Conservation (phyloP, 2,329 filamentous ascomycete genomes). For the Lachnellula subtilissima region DNA sequence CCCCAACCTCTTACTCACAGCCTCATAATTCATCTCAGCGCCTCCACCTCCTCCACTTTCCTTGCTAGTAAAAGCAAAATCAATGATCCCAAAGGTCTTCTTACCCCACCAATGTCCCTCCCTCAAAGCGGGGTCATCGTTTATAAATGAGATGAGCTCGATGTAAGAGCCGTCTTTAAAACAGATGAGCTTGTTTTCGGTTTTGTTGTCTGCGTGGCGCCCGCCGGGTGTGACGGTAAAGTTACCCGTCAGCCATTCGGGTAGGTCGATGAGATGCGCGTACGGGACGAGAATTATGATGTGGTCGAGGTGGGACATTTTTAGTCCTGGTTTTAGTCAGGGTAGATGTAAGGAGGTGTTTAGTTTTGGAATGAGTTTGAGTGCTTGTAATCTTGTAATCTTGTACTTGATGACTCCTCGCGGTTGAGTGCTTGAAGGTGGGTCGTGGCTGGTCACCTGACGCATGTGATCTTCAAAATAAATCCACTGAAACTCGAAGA, state of each 20-base stretch:
- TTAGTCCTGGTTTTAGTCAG: not conserved
- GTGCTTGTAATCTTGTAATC: too few species aligned
- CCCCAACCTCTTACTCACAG: constrained; percentile 12
- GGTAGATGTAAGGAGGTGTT: not conserved
- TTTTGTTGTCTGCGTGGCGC: constrained; percentile 54
- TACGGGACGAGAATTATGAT: constrained; percentile 59
- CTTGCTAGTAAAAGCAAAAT: constrained; percentile 54
- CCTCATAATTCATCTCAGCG: constrained; percentile 35
- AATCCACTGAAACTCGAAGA: too few species aligned
- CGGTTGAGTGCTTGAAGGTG: too few species aligned
- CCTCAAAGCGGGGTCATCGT: constrained; percentile 32
- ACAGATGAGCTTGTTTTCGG: constrained; percentile 57
- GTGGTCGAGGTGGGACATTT: constrained; percentile 47
- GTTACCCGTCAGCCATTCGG: constrained; percentile 44
- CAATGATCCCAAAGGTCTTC: constrained; percentile 49
- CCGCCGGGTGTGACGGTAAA: constrained; percentile 59
- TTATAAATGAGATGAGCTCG: constrained; percentile 38
- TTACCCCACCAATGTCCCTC: constrained; percentile 54
- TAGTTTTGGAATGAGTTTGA: too few species aligned
- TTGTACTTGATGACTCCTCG: too few species aligned
- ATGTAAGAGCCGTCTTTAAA: constrained; percentile 62
- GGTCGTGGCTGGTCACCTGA: too few species aligned
- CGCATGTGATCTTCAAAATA: too few species aligned
- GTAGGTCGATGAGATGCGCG: constrained; percentile 41
- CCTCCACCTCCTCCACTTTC: constrained; percentile 22